Evolutionary conservation across 768 basidiomycete genomes (phyloP), one percentile per base, ranked within the genome.

Genomic region (Phallus indusiatus): DNA sequence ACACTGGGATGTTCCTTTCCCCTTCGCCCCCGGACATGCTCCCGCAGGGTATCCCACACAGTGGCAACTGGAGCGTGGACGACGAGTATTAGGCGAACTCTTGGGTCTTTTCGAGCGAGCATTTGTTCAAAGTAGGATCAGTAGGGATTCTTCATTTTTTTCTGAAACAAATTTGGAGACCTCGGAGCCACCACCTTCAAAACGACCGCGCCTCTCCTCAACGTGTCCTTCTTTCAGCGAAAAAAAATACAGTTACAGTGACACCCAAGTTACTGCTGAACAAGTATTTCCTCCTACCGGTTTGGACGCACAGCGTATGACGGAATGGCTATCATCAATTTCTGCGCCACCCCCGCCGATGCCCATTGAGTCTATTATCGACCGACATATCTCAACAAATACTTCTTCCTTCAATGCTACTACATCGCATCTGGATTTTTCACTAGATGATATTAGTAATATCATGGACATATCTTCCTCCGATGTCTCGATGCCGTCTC

Each of bases 1-100:
- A 1, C 87, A 90, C 66, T 91, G 89, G 89, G 87, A 90, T 64
- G 80, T 90, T 0, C 89, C 89, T 0, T 90, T 84, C 68, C 89
- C 89, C 6, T 90, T 90, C 62, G 70, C 69, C 46, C 72, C 76
- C 52, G 89, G 86, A 28, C 84, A 91, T 63, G 89, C 85, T 1
- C 86, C 89, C 1, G 67, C 77, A 17, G 73, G 75, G n/a, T 90
- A 90, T 68, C 75, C 71, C 9, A 68, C 74, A 54, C 83, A 73
- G 24, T 90, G 88, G 89, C 79, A 83, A 61, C 76, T 71, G 50
- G 78, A 85, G 36, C 79, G 88, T 28, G 78, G 80, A 5, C 81
- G 80, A 61, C 81, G 80, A 64, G 72, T 64, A 9, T 52, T 64
- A 22, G 49, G 54, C 10, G 61, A 59, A 20, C 58, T 62, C 3